Conservation (phyloP, 2,329 filamentous ascomycete species). For the Emmonsiellopsis sp. region DNA sequence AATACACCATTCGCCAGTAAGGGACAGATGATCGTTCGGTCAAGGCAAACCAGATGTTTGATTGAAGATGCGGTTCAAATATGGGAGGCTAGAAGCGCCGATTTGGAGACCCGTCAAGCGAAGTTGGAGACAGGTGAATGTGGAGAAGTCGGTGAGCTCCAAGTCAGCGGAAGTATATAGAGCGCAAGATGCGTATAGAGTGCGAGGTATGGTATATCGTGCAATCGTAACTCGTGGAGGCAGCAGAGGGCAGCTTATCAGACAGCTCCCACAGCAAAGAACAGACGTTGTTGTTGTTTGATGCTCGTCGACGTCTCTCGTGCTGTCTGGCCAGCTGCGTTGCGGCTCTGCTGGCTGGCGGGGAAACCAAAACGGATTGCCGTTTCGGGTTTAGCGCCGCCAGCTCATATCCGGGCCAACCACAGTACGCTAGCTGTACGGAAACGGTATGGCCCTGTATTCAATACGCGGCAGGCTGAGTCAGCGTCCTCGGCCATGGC, state of each 20-base stretch:
- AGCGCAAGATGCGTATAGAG: background rate
- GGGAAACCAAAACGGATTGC: constrained; percentile 29
- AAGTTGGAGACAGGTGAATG: background rate
- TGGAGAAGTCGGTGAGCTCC: background rate
- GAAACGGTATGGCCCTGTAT: background rate
- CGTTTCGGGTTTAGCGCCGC: constrained; percentile 29
- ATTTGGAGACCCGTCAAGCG: background rate
- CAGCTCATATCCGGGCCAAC: constrained; percentile 33
- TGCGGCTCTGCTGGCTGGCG: constrained; percentile 12
- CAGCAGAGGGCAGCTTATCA: background rate
- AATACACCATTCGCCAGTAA: constrained; percentile 33
- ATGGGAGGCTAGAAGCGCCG: background rate
- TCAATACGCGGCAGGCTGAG: background rate
- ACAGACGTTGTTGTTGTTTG: background rate
- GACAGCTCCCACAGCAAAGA: background rate
- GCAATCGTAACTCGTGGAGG: background rate
- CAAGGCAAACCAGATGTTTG: background rate
- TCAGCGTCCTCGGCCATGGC: background rate
- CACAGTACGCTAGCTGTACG: constrained; percentile 6
- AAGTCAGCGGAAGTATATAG: background rate
- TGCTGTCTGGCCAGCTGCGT: constrained; percentile 7
- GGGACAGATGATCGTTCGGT: background rate
- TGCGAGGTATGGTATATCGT: background rate
- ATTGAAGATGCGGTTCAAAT: background rate
- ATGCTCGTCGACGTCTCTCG: background rate